Conservation (phyloP, 352 stramenopile species). For the Globisporangium barbulae region DNA sequence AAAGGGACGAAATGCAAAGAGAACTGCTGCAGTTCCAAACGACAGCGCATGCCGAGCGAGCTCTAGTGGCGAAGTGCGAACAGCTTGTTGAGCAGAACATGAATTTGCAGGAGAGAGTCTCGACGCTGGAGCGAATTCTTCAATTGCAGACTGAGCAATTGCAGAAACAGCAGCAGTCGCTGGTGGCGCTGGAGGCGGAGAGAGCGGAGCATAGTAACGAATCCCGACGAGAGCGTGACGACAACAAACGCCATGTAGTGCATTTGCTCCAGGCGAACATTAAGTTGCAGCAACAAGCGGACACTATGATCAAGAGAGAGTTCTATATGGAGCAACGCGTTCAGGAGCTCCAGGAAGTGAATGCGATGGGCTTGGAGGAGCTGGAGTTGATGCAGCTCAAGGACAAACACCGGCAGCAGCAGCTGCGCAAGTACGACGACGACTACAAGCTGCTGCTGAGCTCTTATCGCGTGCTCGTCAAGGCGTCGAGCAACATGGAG, state of each 20-base stretch:
- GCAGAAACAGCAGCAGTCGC: conserved; percentile 26
- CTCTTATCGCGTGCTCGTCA: conserved; percentile 19
- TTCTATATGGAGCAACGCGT: conserved; percentile 4
- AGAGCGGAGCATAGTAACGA: background rate
- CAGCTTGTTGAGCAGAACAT: conserved; percentile 14
- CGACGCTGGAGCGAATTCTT: conserved; percentile 16
- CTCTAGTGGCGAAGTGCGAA: background rate
- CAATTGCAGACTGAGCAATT: conserved; percentile 21
- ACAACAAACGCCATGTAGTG: conserved; percentile 23
- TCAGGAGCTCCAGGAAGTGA: conserved; percentile 15
- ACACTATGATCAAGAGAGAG: background rate
- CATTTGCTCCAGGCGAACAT: conserved; percentile 35
- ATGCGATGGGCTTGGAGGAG: conserved; percentile 8
- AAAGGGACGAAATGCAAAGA: background rate
- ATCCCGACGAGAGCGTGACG: conserved; percentile 14
- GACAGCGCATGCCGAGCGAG: conserved; percentile 2
- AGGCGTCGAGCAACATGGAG: conserved; percentile 26
- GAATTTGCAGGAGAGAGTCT: conserved; percentile 8
- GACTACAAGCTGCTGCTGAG: conserved; percentile 21
- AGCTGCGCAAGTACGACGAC: conserved; percentile 17
- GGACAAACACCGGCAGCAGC: conserved; percentile 7
- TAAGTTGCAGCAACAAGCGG: conserved; percentile 23
- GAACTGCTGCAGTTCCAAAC: background rate
- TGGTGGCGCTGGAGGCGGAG: conserved; percentile 22
- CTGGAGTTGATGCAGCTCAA: conserved; percentile 14